phyloP scores from a whole-genome alignment of 257 asterid species.

The Cordia subcordata region DNA sequence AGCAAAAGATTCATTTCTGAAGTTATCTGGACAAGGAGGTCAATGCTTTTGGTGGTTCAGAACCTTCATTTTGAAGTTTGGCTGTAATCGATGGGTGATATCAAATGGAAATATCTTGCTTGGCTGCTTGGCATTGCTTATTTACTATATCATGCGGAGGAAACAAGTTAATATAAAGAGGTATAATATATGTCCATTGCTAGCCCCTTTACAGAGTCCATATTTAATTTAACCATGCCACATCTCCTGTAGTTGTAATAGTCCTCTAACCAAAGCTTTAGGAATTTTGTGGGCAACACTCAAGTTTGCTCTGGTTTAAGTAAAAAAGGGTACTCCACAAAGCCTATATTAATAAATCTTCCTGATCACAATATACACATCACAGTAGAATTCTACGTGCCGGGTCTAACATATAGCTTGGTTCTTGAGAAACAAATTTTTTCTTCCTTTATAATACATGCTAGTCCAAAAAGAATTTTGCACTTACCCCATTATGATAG shows the following conservation, averaged over 20 bases:
- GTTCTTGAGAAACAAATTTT: too few species aligned
- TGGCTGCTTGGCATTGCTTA: constrained; percentile 40
- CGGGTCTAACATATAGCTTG: not conserved
- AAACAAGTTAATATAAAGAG: constrained; percentile 57
- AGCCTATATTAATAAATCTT: too few species aligned
- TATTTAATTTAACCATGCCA: not conserved
- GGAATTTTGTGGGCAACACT: not conserved
- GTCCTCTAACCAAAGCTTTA: not conserved
- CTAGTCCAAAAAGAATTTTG: too few species aligned
- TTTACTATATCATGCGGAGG: constrained; percentile 48
- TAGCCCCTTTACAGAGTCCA: too few species aligned
- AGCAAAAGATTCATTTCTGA: constrained; percentile 46
- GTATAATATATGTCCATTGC: constrained; percentile 32
- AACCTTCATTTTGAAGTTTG: constrained; percentile 52
- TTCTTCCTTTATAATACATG: too few species aligned
- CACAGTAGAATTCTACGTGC: too few species aligned
- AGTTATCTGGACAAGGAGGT: constrained; percentile 43
- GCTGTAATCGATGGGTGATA: constrained; percentile 37
- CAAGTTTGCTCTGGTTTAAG: too few species aligned
- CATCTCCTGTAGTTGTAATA: not conserved
- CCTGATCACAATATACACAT: too few species aligned
- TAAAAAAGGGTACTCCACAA: too few species aligned
- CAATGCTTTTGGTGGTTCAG: constrained; percentile 66
- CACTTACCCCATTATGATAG: too few species aligned
- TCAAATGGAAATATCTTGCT: constrained; percentile 62